Conservation (phyloP, 257 asterid genomes). For the Solanum lycopersicoides region DNA sequence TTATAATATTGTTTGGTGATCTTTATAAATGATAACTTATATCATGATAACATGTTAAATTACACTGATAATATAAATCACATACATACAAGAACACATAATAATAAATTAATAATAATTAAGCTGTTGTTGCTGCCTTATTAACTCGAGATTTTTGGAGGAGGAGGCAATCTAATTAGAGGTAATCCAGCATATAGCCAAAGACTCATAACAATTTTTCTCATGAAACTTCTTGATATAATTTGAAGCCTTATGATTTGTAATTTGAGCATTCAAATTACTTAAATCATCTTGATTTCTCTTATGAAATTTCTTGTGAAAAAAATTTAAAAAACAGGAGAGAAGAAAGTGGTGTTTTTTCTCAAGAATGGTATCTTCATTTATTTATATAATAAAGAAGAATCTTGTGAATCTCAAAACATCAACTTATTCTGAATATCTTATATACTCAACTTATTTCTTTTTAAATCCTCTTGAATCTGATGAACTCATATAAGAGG, state of each 20-base stretch:
- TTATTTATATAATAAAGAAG: background rate
- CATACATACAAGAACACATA: background rate
- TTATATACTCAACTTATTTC: too few relatives aligned
- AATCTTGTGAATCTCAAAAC: background rate
- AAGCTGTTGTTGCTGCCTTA: background rate
- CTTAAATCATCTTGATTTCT: conserved; percentile 6
- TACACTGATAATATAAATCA: background rate
- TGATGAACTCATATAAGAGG: too few relatives aligned
- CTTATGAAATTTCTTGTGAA: background rate
- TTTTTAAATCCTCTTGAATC: too few relatives aligned
- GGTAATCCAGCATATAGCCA: background rate
- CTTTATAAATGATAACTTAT: background rate
- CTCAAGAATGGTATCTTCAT: background rate
- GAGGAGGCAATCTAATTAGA: background rate
- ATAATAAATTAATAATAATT: background rate
- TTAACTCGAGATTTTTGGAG: background rate
- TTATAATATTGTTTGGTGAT: background rate
- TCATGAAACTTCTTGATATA: background rate
- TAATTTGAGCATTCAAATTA: background rate
- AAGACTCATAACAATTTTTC: background rate
- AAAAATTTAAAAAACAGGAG: too few relatives aligned
- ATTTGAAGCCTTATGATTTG: background rate
- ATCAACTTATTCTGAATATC: background rate
- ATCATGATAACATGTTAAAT: background rate
- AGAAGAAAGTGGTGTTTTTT: too few relatives aligned